Conservation (phyloP, 1,284 basidiomycete genomes). For the Puccinia horiana region DNA sequence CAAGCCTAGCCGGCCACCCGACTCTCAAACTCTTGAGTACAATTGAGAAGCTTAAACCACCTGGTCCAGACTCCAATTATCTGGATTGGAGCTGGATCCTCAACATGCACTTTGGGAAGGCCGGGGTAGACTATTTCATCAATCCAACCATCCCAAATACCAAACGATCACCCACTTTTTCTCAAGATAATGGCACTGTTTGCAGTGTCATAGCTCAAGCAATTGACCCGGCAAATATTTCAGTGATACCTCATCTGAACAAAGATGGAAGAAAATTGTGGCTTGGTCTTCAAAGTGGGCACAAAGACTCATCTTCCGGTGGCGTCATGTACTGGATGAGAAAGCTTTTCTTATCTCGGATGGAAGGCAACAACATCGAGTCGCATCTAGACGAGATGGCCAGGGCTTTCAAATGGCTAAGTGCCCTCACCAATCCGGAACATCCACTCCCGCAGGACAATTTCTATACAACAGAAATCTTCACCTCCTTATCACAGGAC, state of each 20-base stretch:
- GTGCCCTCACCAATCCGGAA: neutral
- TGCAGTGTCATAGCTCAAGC: neutral
- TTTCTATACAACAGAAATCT: neutral
- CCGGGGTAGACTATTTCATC: constrained; percentile 2
- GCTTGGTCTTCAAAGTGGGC: neutral
- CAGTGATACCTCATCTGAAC: neutral
- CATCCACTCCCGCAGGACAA: neutral
- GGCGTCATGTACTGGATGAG: neutral
- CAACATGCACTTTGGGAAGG: neutral
- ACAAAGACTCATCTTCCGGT: neutral
- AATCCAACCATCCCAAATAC: neutral
- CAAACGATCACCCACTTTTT: neutral
- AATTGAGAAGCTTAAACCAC: too few species aligned
- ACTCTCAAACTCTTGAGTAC: too few species aligned
- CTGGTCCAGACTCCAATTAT: constrained; percentile 3
- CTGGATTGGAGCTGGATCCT: constrained; percentile 2
- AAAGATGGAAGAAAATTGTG: neutral
- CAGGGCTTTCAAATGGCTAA: neutral
- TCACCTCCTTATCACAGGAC: neutral
- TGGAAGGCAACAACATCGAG: neutral
- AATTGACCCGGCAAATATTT: constrained; percentile 8
- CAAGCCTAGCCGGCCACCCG: too few species aligned
- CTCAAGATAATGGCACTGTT: neutral
- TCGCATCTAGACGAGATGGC: neutral
- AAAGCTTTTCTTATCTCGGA: neutral